Base-by-base conservation (phyloP, 1,284 basidiomycete species). In the Stygiomarasmius scandens region DNA sequence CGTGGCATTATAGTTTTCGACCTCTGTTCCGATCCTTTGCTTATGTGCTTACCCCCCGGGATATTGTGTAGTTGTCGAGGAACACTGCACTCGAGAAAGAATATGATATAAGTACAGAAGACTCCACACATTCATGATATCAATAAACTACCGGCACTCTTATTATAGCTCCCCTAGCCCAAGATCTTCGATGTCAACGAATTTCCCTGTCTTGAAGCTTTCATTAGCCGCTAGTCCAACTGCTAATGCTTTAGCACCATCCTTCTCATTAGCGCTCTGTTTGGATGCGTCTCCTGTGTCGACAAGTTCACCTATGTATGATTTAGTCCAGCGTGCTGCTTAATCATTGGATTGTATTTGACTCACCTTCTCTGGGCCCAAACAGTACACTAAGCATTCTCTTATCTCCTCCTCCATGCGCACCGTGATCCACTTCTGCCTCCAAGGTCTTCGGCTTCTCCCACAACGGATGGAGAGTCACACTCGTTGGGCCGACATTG, bases 221-320 rank as follows among this genome's bases (percentile, higher is more conserved):
- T 81, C 78, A 62, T 82, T 83, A 19, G 82, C 81, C 34, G 81
- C 70, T 14, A 83, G 62, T 0, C 81, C 81, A 2, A 83, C 78
- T 4, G 80, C 80, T 59, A 84, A 71, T 2, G 82, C 81, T 62
- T 78, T 68, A 6, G 80, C 78, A 1, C 82, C 81, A 59, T 83
- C 81, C 48, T 72, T 66, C 67, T 82, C 78, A 53, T 76, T 79
- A 12, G 81, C 80, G 12, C 74, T 68, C 57, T 82, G 74, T 58
- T 78, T 72, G 11, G 77, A 71, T 1, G 79, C 80, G 49, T 80
- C 78, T 2, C 78, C 76, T 14, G 67, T 67, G 45, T 78, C 75
- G 6, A 66, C 67, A 16, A 62, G 59, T 47, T 73, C 68, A 0
- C 79, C 79, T 9, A 75, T 73, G 19, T 67, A 58, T 3, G 22